Base-by-base conservation (phyloP, 2,329 filamentous ascomycete species). In the Beauveria brongniartii region DNA sequence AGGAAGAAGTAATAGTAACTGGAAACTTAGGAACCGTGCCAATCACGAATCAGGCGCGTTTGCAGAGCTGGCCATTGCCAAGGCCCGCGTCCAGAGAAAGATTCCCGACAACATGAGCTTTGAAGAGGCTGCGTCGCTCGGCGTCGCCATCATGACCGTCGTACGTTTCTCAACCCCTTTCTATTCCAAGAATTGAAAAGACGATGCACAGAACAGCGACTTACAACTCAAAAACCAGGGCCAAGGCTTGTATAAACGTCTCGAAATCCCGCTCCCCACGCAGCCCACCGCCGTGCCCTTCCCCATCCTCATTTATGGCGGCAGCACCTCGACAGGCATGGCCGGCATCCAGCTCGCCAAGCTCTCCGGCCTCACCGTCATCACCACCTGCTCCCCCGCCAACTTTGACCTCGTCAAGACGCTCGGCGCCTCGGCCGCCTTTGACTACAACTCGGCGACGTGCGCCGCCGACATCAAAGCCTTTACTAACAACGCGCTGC, bases 301-400 rank as follows among this genome's bases (percentile, higher is more conserved):
- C 62, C 69, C 74, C 2, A 66, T 79, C 62, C 67, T 76, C 53
- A 73, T 75, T 63, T 76, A 77, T 54, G 76, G 74, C 52, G 74
- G 73, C n/a, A 79, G 79, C 68, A 82, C 77, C 40, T 80, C 80
- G 24, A 82, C 80, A n/a, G 77, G 77, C 73, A 80, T 81, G 65
- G 80, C 79, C 65, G 72, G 69, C 7, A 72, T 75, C 61, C 72
- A 75, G 61, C 73, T 66, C 64, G 72, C 72, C 37, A 73, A 72
- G 64, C 64, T 68, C n/a, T 75, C 74, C 3, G 74, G 73, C 3
- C 66, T 70, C 4, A 65, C 58, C 5, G 68, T 74, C 20, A 61
- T 71, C 52, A 61, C 72, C 30, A 73, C 71, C 9, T 55, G 68
- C 10, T 72, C 71, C 57, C 69, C 69, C 43, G 67, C 63, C 64